Conservation (phyloP, 169 alveolate genomes). For the Miamiensis avidus region DNA sequence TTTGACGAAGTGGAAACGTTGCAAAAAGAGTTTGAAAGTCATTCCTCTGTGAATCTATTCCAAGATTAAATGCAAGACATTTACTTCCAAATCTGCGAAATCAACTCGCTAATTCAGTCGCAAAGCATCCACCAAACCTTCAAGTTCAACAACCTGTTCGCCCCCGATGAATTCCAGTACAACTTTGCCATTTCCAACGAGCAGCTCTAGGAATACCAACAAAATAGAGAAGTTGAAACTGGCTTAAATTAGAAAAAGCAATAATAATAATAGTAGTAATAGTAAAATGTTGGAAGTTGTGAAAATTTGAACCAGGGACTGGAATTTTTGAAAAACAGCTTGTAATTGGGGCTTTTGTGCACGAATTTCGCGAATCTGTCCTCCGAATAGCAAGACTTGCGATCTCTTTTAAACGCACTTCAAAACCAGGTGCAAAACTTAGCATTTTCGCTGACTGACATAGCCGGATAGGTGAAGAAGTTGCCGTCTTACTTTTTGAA, state of each 20-base stretch:
- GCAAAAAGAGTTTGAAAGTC: too few species aligned
- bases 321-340: too few species aligned
- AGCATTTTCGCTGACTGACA: too few species aligned
- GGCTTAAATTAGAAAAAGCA: background rate
- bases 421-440: too few species aligned
- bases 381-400: background rate
- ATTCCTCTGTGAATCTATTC: background rate
- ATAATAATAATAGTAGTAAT: background rate
- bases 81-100: background rate
- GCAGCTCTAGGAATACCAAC: background rate
- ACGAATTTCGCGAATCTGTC: background rate
- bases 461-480: too few species aligned
- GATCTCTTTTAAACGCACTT: background rate
- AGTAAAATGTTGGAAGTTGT: background rate
- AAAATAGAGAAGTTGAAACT: background rate
- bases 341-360: background rate
- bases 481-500: too few species aligned
- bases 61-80: background rate
- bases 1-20: too few species aligned
- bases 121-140: background rate
- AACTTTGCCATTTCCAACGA: background rate
- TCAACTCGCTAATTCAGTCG: background rate
- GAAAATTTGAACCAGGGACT: background rate
- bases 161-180: background rate
- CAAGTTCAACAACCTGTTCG: background rate